Evolutionary conservation across 1,139 yeast genomes (phyloP).

Genomic region (Scheffersomyces segobiensis): DNA sequence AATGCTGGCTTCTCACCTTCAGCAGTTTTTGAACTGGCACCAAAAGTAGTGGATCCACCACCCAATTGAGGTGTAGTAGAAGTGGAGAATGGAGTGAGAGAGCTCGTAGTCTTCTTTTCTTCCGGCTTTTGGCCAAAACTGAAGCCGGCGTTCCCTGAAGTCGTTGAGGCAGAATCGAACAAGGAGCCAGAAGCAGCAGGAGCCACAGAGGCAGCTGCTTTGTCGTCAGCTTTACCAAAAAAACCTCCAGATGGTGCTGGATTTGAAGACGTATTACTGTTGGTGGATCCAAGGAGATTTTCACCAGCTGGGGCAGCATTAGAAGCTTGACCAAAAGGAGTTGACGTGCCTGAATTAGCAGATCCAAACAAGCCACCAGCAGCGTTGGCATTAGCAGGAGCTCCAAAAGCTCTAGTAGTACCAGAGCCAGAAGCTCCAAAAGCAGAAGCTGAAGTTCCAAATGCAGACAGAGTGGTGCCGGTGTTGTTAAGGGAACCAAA

Average conservation of each 20-base stretch:
- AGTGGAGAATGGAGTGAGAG: neutral
- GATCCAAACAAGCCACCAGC: constrained; percentile 28
- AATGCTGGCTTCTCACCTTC: constrained; percentile 1
- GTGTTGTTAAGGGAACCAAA: neutral
- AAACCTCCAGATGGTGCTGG: constrained; percentile 5
- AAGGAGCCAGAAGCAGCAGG: constrained; percentile 10
- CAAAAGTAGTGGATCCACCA: too few relatives aligned
- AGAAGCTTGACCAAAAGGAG: neutral
- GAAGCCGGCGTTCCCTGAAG: constrained; percentile 11
- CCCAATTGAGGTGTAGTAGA: neutral
- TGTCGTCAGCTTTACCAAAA: constrained; percentile 6
- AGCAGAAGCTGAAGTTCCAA: neutral
- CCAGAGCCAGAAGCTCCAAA: constrained; percentile 6
- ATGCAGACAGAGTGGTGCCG: neutral
- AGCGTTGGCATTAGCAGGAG: constrained; percentile 6
- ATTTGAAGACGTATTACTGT: constrained; percentile 1
- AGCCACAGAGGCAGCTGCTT: constrained; percentile 6
- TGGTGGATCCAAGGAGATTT: constrained; percentile 14
- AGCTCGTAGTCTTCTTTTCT: neutral
- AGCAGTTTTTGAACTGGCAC: neutral
- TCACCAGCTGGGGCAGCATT: constrained; percentile 9
- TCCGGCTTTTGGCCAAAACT: constrained; percentile 8
- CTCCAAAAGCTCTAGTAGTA: neutral
- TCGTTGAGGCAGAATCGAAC: constrained; percentile 11
- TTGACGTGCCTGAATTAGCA: constrained; percentile 3